Conservation (phyloP, 306 rosid genomes). For the Fragaria nilgerrensis region DNA sequence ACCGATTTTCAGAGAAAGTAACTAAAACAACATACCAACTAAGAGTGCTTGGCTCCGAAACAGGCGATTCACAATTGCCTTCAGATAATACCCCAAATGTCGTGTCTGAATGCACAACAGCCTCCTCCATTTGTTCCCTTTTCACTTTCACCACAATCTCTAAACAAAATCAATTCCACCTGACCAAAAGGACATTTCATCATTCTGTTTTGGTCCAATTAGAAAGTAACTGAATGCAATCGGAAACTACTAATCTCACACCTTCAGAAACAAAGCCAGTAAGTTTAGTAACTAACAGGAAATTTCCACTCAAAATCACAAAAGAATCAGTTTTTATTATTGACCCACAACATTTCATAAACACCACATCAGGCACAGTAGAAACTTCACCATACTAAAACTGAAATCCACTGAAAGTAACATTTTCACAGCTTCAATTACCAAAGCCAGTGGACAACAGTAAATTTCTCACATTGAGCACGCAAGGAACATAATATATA, state of each 20-base stretch:
- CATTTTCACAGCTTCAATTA: background rate
- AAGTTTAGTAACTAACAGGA: background rate
- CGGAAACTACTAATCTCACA: background rate
- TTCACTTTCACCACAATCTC: conserved; percentile 26
- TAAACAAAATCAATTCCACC: background rate
- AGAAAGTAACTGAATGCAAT: background rate
- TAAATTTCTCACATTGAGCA: background rate
- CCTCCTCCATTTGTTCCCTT: conserved; percentile 20
- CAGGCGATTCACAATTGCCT: conserved; percentile 21
- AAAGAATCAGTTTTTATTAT: background rate
- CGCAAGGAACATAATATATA: background rate
- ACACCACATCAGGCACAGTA: background rate
- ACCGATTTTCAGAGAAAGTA: background rate
- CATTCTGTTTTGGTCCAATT: background rate
- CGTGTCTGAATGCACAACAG: conserved; percentile 22
- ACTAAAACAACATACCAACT: conserved; percentile 31
- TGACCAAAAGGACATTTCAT: background rate
- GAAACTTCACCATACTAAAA: background rate
- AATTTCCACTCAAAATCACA: background rate
- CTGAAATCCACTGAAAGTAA: background rate
- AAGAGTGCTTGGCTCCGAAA: conserved; percentile 18
- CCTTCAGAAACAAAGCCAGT: background rate
- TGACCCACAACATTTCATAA: background rate
- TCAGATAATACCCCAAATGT: conserved; percentile 9
- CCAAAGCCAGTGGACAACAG: background rate